Evolutionary conservation across 192 early-diverging fungal genomes (phyloP), one percentile per base, ranked within the genome.

Genomic region (Coemansia sp.): DNA sequence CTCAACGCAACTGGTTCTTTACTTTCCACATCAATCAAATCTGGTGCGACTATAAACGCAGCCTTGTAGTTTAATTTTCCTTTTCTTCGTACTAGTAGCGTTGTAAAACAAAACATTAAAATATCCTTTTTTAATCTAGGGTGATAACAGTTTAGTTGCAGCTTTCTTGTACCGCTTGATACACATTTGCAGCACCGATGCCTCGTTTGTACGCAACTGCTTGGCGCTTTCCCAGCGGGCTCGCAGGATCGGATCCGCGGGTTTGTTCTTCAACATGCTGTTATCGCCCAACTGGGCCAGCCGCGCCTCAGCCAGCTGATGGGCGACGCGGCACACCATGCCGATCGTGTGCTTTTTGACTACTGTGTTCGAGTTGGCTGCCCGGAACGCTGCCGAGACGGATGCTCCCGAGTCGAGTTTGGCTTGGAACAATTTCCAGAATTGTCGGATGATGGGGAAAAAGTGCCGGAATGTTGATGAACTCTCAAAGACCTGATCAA

Each of bases 361-460:
- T 0, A 57, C 45, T 5, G 38, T n/a, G 17, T 65, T 51, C 17
- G 70, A 67, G 60, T 73, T 73, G 15, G 77, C 72, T 41, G 60
- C 65, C 41, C 77, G 72, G 32, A 70, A 67, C 43, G 77, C 71
- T 12, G 77, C 59, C 15, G 65, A 23, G 11, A 68, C 62, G 2
- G 77, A 60, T 7, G 72, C 69, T 17, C 67, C 77, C n/a, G 45
- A 32, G 35, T 74, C 71, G 15, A 79, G 60, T 64, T 60, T 70
- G 48, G 73, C 62, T 15, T 79, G 77, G 65, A 79, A 79, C 9
- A 25, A 23, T 1, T 23, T 2, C 77, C 77, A 79, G 62, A 73
- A 79, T 9, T 41, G 50, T 14, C 77, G 65, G 29, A 79, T 67
- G 10, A 70, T 27, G 0, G 67, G 72, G 41, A 79, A 71, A 47